Conservation (phyloP, 176 grass and related monocot species). For the Rhipidocladum racemiflorum region DNA sequence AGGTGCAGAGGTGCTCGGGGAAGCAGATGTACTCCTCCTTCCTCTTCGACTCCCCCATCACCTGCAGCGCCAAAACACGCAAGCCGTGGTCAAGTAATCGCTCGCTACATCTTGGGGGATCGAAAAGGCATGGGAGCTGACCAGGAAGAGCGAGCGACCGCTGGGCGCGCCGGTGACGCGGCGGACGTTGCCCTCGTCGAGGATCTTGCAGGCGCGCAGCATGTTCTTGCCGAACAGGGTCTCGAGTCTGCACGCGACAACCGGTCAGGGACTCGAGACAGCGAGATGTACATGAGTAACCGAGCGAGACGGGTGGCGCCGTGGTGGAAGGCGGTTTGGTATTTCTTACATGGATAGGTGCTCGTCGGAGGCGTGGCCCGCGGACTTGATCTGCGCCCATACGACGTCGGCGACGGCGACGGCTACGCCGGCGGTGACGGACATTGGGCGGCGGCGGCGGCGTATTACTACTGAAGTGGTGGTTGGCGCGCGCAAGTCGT, state of each 20-base stretch:
- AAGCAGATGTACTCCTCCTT: conserved; percentile 97
- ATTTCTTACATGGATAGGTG: conserved; percentile 71
- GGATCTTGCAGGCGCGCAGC: conserved; percentile 75
- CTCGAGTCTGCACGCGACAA: conserved; percentile 48
- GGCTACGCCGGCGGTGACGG: conserved; percentile 23
- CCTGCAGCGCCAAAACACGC: conserved; percentile 36
- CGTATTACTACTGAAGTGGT: background rate
- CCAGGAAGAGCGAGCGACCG: conserved; percentile 81
- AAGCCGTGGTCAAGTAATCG: background rate
- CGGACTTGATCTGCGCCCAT: conserved; percentile 72
- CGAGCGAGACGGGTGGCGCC: background rate
- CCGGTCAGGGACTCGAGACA: background rate
- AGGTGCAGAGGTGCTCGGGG: conserved; percentile 86
- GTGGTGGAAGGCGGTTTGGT: background rate
- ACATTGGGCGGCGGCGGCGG: background rate
- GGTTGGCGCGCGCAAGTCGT: conserved; percentile 17
- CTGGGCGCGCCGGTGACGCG: conserved; percentile 67
- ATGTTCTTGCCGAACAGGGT: conserved; percentile 94
- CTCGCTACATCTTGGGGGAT: background rate
- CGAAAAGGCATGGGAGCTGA: background rate
- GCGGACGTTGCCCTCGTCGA: conserved; percentile 77
- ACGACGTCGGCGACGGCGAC: conserved; percentile 52
- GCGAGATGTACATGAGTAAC: background rate
- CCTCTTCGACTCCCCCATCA: conserved; percentile 85
- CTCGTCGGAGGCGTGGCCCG: conserved; percentile 56